Base-by-base conservation (phyloP, 2,329 filamentous ascomycete genomes). In the Colletotrichum somersetense region DNA sequence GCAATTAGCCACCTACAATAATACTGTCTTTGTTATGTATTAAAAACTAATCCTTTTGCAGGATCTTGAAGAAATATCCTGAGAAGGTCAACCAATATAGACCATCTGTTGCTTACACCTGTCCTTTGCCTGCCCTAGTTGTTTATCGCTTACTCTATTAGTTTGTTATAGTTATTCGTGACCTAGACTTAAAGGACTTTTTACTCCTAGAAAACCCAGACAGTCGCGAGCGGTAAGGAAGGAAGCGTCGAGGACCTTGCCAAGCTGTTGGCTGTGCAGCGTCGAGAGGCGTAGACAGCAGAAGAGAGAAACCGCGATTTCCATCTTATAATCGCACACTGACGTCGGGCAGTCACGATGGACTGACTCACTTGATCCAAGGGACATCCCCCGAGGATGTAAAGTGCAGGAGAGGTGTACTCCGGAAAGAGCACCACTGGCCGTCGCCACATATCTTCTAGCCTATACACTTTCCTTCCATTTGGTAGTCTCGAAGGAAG, bases 401-500 rank as follows among this genome's bases (percentile, higher is more conserved):
- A 38, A 46, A 30, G 58, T 50, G 30, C 44, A 50, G 58, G 18
- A 44, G 44, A 62, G 26, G 30, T 20, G 35, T 23, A 14, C 7
- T 35, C 58, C 26, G 26, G 42, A 62, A 50, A 18, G 58, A 26
- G 42, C 26, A 48, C 33, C 26, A 50, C 42, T 18, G 42, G 23
- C 42, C 42, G 40, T 50, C 33, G 20, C 16, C 42, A 62, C 38
- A 46, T 62, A 48, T 14, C 40, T 50, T 62, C 58, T 8, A 33
- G n/a, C 18, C 58, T 20, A 50, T 35, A 42, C 40, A 53, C 23
- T 20, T 46, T 20, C 23, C 46, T 63, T 30, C 33, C 33, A 63
- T 30, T 63, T 53, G 33, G 44, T 12, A 63, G n/a, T 63, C 30
- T 42, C 18, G 61, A 63, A n/a, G 20, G 53, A 38, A 63, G 61